Percentiles rank a stretch among this genome's conserved stretches.
These are phyloP conservation scores for Colletotrichum sp. DNA, from an alignment of 2,329 filamentous ascomycete genomes.

Conservation along the genomic window DNA sequence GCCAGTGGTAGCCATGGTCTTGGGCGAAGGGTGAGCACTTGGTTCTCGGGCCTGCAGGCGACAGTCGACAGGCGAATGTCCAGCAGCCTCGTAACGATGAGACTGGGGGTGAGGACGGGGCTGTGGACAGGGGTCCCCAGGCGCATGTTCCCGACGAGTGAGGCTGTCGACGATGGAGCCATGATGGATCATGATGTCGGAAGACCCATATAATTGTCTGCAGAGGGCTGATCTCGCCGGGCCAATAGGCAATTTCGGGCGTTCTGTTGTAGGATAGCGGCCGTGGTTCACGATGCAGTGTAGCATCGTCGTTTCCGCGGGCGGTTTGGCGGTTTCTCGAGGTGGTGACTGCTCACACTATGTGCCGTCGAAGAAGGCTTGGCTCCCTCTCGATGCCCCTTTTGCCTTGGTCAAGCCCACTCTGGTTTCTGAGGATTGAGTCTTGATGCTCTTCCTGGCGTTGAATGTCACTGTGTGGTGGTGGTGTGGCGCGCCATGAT, in stretches of 20 bases:
- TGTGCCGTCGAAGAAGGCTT: not conserved
- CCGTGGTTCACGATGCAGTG: constrained; percentile 18
- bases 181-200: constrained; percentile 20
- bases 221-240: constrained; percentile 19
- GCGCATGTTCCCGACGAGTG: constrained; percentile 31
- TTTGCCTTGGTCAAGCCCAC: not conserved
- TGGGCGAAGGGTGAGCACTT: not conserved
- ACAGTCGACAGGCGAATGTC: not conserved
- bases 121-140: constrained; percentile 28
- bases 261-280: constrained; percentile 11
- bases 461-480: not conserved
- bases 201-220: constrained; percentile 12
- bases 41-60: constrained; percentile 5
- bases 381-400: not conserved
- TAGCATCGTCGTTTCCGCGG: not conserved
- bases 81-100: constrained; percentile 36
- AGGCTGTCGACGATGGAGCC: constrained; percentile 32
- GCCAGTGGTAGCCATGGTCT: not conserved
- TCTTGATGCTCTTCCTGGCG: not conserved
- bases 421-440: not conserved
- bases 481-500: constrained; percentile 7
- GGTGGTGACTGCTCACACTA: not conserved
- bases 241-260: constrained; percentile 22
- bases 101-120: not conserved
- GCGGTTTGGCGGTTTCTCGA: not conserved